Base-by-base conservation (phyloP, 306 rosid genomes). In the Malus sieversii region DNA sequence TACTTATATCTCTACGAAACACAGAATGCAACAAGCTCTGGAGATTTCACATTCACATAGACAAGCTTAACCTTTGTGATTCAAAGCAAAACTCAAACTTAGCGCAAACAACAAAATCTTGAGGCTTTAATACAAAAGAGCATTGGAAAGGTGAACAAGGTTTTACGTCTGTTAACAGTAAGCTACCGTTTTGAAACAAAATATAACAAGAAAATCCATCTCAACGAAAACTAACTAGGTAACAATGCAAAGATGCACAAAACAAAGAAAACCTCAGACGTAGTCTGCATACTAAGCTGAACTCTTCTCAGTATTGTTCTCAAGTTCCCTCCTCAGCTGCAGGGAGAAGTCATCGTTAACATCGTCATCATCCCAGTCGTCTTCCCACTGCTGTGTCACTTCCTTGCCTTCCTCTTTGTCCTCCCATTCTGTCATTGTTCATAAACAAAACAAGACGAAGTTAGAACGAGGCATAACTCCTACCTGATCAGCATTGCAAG, bases 341-440 rank as follows among this genome's bases (percentile, higher is more conserved):
- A 91, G 84, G 57, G 98, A 94, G 82, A 94, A 94, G 78, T 94
- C 98, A 58, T 94, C 98, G 8, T 88, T 91, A 68, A 93, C 97
- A 44, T 93, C 98, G 3, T 93, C 96, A 62, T 91, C 97, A 63
- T 93, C 98, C 98, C 98, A 93, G 62, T 93, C 98, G 77, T 93
- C 97, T 81, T 93, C 97, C 98, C 98, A 94, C 83, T 93, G 97
- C 71, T 91, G 98, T 8, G 85, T 77, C 74, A 86, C 86, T 75
- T 94, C 97, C 59, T 86, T 91, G 20, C 90, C 96, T 80, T 87
- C 98, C 82, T 91, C 98, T 66, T 82, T 85, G 74, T 81, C 90
- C 44, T 87, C 96, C 98, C 94, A 90, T 60, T 86, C 97, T 91
- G 86, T 13, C 61, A 80, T 74, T 44, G 38, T 62, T 33, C 27